Evolutionary conservation across 2,329 filamentous ascomycete genomes (phyloP).

Genomic region (Chrysosphaeria jannelii): DNA sequence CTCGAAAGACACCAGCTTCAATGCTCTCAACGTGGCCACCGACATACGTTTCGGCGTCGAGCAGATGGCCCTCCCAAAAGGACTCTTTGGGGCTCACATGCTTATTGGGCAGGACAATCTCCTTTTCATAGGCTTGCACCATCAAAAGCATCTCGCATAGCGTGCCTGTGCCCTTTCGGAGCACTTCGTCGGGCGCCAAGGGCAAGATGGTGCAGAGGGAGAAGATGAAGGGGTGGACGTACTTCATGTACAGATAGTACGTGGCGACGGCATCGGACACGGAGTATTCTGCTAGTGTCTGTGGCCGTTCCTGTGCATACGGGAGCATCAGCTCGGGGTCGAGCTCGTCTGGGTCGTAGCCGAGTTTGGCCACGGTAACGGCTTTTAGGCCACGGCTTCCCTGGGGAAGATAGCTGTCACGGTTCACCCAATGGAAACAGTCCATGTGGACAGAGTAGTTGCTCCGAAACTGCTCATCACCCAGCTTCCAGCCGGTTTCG

Average conservation of each 20-base stretch:
- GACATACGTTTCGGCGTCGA: constrained; percentile 94
- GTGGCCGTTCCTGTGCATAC: constrained; percentile 65
- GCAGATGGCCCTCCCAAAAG: constrained; percentile 86
- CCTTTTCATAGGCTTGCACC: constrained; percentile 84
- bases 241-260: constrained; percentile 99
- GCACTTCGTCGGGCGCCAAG: constrained; percentile 66
- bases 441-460: constrained; percentile 96
- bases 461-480: constrained; percentile 86
- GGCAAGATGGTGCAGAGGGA: constrained; percentile 92
- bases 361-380: constrained; percentile 89
- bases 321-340: constrained; percentile 95
- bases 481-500: constrained; percentile 94
- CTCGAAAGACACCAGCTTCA: constrained; percentile 84
- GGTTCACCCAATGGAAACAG: constrained; percentile 95
- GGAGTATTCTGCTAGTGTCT: constrained; percentile 88
- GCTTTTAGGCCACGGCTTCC: constrained; percentile 92
- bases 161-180: constrained; percentile 89
- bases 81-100: constrained; percentile 71
- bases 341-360: constrained; percentile 91
- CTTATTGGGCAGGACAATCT: constrained; percentile 87
- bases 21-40: constrained; percentile 98
- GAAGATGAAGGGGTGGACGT: constrained; percentile 98
- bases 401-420: constrained; percentile 91
- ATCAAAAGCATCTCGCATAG: constrained; percentile 99
- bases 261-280: constrained; percentile 97